phyloP scores from a whole-genome alignment of 2,329 filamentous ascomycete genomes.

The Monosporascus sp. region DNA sequence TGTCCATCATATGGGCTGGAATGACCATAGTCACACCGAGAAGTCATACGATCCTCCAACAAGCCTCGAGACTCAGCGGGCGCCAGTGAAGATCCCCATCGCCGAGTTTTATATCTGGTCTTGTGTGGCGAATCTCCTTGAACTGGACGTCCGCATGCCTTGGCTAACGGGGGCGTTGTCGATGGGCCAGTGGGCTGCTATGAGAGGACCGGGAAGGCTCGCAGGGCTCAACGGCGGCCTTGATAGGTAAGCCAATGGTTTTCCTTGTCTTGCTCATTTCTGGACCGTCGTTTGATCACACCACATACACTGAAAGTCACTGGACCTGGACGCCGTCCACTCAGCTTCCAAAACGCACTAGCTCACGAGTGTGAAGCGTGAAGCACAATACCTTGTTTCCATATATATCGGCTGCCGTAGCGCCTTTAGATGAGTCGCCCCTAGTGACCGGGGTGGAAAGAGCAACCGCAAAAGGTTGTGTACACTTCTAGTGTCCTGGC shows the following conservation, averaged over 20 bases:
- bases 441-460: no score
- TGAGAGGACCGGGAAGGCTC: constrained; percentile 69
- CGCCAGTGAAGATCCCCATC: constrained; percentile 52
- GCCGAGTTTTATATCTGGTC: constrained; percentile 73
- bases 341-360: constrained; percentile 25
- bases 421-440: no score
- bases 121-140: constrained; percentile 65
- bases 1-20: constrained; percentile 17
- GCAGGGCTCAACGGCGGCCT: constrained; percentile 71
- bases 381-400: constrained; percentile 8
- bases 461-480: no score
- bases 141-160: constrained; percentile 78
- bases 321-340: constrained; percentile 34
- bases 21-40: constrained; percentile 16
- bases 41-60: constrained; percentile 14
- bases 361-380: constrained; percentile 29
- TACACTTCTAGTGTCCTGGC: background rate
- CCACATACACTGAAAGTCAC: constrained; percentile 43
- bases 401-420: no score
- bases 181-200: constrained; percentile 67
- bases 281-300: constrained; percentile 25
- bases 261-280: constrained; percentile 24
- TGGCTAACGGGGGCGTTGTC: constrained; percentile 77
- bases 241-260: constrained; percentile 71
- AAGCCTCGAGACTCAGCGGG: constrained; percentile 10